Evolutionary conservation across 495 filamentous ascomycete species (phyloP).

Genomic region (Penicillium egyptiacum): DNA sequence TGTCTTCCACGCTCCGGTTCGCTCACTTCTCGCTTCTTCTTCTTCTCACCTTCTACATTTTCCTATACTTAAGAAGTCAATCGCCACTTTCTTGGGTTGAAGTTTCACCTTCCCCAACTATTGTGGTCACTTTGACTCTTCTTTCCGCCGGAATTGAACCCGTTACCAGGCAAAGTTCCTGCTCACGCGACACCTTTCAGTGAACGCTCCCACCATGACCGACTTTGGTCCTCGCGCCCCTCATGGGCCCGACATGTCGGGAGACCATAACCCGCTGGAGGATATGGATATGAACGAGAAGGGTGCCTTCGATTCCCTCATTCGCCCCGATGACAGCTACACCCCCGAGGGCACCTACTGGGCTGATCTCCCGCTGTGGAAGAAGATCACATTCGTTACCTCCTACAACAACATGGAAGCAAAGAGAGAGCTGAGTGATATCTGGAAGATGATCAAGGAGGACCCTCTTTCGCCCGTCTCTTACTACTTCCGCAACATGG

Average conservation of each 20-base stretch:
- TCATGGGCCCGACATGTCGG: constrained; percentile 56
- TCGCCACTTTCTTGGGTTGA: constrained; percentile 19
- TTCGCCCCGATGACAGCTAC: constrained; percentile 82
- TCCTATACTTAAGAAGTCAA: constrained; percentile 24
- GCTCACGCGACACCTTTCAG: constrained; percentile 14
- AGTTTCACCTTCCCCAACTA: constrained; percentile 6
- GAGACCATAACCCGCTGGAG: constrained; percentile 50
- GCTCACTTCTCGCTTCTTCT: neutral
- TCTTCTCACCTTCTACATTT: neutral
- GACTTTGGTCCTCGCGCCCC: constrained; percentile 57
- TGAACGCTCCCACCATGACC: constrained; percentile 28
- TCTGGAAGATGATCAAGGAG: constrained; percentile 74
- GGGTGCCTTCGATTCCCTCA: constrained; percentile 69
- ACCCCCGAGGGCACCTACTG: constrained; percentile 79
- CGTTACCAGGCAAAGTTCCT: neutral
- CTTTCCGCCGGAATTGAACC: constrained; percentile 1
- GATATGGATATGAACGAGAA: constrained; percentile 63
- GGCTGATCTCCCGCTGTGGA: constrained; percentile 70
- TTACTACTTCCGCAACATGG: constrained; percentile 85
- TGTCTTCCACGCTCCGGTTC: constrained; percentile 9
- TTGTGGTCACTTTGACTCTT: constrained; percentile 6
- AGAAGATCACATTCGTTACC: constrained; percentile 71
- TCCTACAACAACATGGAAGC: constrained; percentile 65
- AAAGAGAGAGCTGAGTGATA: constrained; percentile 58
- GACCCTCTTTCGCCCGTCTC: constrained; percentile 76